Evolutionary conservation across 805 yeast species (phyloP).

Genomic region (Ogataea ganodermae): DNA sequence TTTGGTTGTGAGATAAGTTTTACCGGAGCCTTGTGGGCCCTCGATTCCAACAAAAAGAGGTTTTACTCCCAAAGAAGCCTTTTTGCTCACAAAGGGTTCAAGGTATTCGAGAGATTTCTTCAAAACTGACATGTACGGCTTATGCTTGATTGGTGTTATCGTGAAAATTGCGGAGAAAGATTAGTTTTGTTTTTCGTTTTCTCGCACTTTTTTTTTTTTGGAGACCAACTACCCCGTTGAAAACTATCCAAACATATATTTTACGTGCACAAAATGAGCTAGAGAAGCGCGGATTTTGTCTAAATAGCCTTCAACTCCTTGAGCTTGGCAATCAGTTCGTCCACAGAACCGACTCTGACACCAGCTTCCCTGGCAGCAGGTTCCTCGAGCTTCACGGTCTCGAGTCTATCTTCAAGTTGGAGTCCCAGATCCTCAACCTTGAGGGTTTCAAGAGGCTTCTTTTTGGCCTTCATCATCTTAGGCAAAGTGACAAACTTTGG

Average conservation of each 20-base stretch:
- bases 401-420: slow-evolving; percentile 62
- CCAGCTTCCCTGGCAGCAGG: slow-evolving; percentile 86
- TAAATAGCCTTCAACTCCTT: slow-evolving; percentile 74
- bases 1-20: slow-evolving; percentile 54
- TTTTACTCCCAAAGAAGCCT: slow-evolving; percentile 22
- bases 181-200: background rate
- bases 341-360: slow-evolving; percentile 75
- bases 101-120: slow-evolving; percentile 31
- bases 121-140: slow-evolving; percentile 20
- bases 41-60: slow-evolving; percentile 54
- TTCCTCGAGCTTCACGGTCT: slow-evolving; percentile 74
- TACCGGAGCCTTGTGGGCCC: slow-evolving; percentile 84
- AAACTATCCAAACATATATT: slow-evolving; percentile 2
- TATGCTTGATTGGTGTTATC: background rate
- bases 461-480: slow-evolving; percentile 97
- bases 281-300: background rate
- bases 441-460: slow-evolving; percentile 80
- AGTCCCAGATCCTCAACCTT: slow-evolving; percentile 70
- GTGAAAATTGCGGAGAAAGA: slow-evolving; percentile 5
- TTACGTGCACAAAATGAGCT: background rate
- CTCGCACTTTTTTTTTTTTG: background rate
- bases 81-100: slow-evolving; percentile 28
- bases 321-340: slow-evolving; percentile 75
- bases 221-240: background rate
- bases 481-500: slow-evolving; percentile 97